These are phyloP conservation scores for Bonia amplexicaulis DNA, from an alignment of 176 grass and related monocot species.

Conservation along the genomic window DNA sequence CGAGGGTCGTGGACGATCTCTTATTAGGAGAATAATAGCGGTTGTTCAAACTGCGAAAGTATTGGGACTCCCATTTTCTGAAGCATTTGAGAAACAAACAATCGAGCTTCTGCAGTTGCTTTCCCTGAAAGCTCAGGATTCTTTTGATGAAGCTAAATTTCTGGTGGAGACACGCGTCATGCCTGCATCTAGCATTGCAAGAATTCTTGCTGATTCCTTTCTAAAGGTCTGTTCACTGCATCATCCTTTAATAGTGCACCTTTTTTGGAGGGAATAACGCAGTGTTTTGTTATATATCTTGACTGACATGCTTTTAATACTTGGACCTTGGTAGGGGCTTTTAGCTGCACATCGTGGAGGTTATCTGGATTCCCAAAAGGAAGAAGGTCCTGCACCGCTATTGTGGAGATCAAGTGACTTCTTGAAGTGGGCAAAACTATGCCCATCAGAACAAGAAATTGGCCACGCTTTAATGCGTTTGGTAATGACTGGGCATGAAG, in stretches of 20 bases:
- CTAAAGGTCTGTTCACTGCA: constrained; percentile 56
- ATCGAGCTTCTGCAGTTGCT: constrained; percentile 91
- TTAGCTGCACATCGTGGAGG: constrained; percentile 83
- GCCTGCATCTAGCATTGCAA: constrained; percentile 73
- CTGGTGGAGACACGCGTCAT: constrained; percentile 73
- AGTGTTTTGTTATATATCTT: constrained; percentile 25
- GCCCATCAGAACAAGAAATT: constrained; percentile 86
- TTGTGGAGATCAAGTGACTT: constrained; percentile 96
- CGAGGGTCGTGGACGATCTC: constrained; percentile 68
- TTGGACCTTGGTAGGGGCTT: constrained; percentile 52
- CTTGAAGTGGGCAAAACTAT: constrained; percentile 88
- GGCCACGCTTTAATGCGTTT: constrained; percentile 96
- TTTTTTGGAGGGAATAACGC: constrained; percentile 13
- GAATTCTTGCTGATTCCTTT: constrained; percentile 87
- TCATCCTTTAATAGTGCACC: constrained; percentile 18
- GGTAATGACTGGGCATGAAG: constrained; percentile 97
- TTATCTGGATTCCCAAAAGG: constrained; percentile 83
- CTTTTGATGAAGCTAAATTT: constrained; percentile 89
- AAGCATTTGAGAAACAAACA: constrained; percentile 87
- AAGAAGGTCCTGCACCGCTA: constrained; percentile 82
- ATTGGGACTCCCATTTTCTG: constrained; percentile 70
- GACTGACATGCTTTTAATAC: constrained; percentile 28
- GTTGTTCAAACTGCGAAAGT: constrained; percentile 76
- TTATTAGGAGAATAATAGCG: constrained; percentile 81
- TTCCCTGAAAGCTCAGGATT: constrained; percentile 87